These are phyloP conservation scores for Mitragyna speciosa DNA, from an alignment of 257 asterid species.

Conservation along the genomic window DNA sequence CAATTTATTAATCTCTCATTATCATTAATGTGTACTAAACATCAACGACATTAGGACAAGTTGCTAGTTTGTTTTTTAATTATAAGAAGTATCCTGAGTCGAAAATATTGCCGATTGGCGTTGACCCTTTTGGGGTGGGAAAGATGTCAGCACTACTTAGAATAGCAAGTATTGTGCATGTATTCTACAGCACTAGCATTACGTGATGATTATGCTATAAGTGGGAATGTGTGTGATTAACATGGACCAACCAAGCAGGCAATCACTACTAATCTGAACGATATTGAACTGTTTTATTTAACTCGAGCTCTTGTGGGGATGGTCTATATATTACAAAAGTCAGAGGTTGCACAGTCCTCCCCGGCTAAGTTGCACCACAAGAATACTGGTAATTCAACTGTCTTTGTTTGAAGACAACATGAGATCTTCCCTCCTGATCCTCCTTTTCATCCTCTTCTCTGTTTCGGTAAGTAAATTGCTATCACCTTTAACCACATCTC, in stretches of 20 bases:
- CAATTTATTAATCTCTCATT: background rate
- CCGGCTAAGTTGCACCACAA: background rate
- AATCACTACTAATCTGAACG: background rate
- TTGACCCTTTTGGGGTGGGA: constrained; percentile 13
- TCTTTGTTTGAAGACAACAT: constrained; percentile 14
- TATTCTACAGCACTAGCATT: background rate
- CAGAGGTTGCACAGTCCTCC: constrained; percentile 7
- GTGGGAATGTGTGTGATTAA: background rate
- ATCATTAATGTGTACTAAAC: background rate
- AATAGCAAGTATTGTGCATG: background rate
- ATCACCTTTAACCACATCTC: background rate
- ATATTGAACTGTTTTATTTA: background rate
- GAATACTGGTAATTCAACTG: background rate
- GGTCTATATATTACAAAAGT: constrained; percentile 23
- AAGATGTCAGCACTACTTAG: background rate
- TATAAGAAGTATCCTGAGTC: background rate
- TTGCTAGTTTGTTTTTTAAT: background rate
- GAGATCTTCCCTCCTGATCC: constrained; percentile 25
- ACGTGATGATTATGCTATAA: background rate
- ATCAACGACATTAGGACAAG: background rate
- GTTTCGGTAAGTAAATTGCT: constrained; percentile 25
- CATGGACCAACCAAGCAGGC: constrained; percentile 7
- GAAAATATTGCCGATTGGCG: background rate
- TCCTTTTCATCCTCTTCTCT: constrained; percentile 38
- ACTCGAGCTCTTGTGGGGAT: background rate